Base-by-base conservation (phyloP, 2,329 filamentous ascomycete species). In the Pyrenochaeta sp. region DNA sequence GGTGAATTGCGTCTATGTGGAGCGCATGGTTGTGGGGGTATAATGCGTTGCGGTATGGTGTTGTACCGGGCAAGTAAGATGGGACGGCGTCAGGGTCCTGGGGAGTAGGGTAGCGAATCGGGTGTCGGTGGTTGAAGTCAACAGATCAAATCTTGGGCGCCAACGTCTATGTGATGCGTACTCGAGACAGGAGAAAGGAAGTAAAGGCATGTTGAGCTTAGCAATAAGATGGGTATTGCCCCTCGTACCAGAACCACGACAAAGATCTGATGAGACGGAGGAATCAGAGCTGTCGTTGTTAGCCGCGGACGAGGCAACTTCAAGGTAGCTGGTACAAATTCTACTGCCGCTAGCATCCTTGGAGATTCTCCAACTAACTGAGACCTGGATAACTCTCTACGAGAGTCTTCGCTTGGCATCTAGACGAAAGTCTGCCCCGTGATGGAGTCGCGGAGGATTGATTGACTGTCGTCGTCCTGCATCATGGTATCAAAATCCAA, bases 71-170 rank as follows among this genome's bases (percentile, higher is more conserved):
- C 35, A 24, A 37, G 31, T 22, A 14, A 22, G 31, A 22, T 34
- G 19, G 31, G 22, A 20, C 7, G 31, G 18, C 31, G 31, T 34
- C 19, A 22, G 9, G 31, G 31, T 34, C 19, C 11, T 19, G 23
- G 22, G 4, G 18, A 37, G 14, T 28, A 13, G 17, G 34, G 35
- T 27, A 37, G n/a, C 51, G 47, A 51, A 51, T 48, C 47, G 36
- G 27, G 30, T 15, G 15, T 4, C 4, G 24, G 9, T 29, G 40
- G 40, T 35, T 39, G 37, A 45, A 45, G 23, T 19, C 18, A 18
- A 11, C 4, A 27, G 24, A 20, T 23, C n/a, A 26, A 28, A 39
- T 9, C 14, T 21, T 37, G 31, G 31, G 31, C 22, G 19, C 19
- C 18, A 14, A 19, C 22, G 19, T 34, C 13, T 43, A 49, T 38